These are phyloP conservation scores for Paxillus rubicundulus DNA, from an alignment of 768 basidiomycete genomes.

Conservation along the genomic window DNA sequence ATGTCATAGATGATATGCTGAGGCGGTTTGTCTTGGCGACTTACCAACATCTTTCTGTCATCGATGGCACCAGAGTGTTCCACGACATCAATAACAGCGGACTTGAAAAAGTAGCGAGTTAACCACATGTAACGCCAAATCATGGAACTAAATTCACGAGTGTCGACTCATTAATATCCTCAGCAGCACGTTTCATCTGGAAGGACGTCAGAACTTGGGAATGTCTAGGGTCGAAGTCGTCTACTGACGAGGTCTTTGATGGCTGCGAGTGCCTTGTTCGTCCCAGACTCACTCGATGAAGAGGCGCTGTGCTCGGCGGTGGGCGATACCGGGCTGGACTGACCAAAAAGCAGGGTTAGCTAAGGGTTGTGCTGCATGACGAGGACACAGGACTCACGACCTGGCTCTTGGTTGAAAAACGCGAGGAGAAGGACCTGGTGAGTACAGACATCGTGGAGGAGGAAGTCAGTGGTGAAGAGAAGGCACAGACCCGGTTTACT, in stretches of 20 bases:
- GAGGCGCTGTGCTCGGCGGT: conserved; percentile 5
- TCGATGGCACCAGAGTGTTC: conserved; percentile 62
- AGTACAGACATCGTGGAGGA: conserved; percentile 25
- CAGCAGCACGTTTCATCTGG: conserved; percentile 30
- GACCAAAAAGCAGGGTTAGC: neutral
- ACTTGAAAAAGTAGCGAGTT: conserved; percentile 33
- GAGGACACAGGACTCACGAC: conserved; percentile 16
- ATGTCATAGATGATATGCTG: neutral
- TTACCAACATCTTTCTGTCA: conserved; percentile 73
- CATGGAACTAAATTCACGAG: conserved; percentile 13
- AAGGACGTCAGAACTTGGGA: neutral
- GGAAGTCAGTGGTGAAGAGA: conserved; percentile 1
- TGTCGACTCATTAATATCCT: conserved; percentile 29
- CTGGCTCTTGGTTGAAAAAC: conserved; percentile 28
- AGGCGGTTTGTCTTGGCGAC: conserved; percentile 21
- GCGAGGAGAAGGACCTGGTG: conserved; percentile 28
- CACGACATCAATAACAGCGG: conserved; percentile 59
- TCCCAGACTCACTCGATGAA: conserved; percentile 13
- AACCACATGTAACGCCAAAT: neutral
- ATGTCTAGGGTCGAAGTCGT: neutral
- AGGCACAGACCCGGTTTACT: conserved; percentile 11
- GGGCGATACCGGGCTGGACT: conserved; percentile 15
- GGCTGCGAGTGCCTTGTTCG: conserved; percentile 24
- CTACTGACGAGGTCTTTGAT: conserved; percentile 30
- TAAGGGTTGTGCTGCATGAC: neutral